phyloP scores from a whole-genome alignment of 108 stramenopile species.

The Skeletonema tropicum region DNA sequence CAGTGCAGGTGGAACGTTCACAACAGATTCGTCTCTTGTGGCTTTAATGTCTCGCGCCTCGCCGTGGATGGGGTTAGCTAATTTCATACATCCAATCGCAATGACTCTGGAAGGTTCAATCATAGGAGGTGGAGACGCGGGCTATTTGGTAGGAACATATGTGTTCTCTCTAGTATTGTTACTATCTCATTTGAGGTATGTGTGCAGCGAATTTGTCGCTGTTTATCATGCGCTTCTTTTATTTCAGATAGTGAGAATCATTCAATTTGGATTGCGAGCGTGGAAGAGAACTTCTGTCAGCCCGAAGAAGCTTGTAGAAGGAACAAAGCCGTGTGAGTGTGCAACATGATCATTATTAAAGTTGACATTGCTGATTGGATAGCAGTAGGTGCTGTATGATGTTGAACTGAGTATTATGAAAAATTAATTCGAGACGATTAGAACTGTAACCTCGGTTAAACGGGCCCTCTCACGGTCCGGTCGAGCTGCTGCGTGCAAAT shows the following conservation, averaged over 20 bases:
- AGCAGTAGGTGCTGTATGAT: too few relatives aligned
- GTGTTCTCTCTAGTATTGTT: conserved; percentile 53
- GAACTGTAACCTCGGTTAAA: too few relatives aligned
- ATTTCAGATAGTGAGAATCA: conserved; percentile 71
- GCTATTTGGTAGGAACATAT: conserved; percentile 65
- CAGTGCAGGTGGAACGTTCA: conserved; percentile 48
- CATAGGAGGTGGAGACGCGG: conserved; percentile 66
- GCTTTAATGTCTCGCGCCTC: conserved; percentile 51
- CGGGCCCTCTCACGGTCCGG: too few relatives aligned
- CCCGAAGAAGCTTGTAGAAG: not conserved
- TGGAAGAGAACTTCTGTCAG: conserved; percentile 17
- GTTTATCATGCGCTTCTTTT: conserved; percentile 72
- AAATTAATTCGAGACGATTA: too few relatives aligned
- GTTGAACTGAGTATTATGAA: too few relatives aligned
- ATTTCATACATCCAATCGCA: conserved; percentile 77
- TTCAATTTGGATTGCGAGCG: conserved; percentile 56
- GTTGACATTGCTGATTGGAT: not conserved
- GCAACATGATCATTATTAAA: not conserved
- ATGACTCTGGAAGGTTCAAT: conserved; percentile 81
- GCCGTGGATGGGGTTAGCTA: conserved; percentile 45
- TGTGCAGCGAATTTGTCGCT: conserved; percentile 49
- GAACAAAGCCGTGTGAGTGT: not conserved
- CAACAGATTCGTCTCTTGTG: conserved; percentile 51
- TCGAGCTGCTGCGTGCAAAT: too few relatives aligned
- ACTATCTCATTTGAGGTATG: conserved; percentile 52